Base-by-base conservation (phyloP, 495 filamentous ascomycete genomes). In the Friedmanniomyces endolithicus region DNA sequence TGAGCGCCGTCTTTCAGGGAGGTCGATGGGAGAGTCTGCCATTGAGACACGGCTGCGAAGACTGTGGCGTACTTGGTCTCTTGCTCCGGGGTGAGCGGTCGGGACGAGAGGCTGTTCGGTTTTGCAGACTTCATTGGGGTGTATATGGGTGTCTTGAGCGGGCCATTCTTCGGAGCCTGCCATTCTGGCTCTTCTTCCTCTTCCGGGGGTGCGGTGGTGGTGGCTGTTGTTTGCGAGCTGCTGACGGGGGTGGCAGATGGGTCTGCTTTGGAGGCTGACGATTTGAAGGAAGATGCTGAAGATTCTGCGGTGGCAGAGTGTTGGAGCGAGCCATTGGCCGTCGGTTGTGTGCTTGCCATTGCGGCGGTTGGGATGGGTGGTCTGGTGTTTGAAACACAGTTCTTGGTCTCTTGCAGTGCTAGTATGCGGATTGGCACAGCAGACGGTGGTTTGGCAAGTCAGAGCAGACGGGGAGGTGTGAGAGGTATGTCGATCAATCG, bases 61-160 rank as follows among this genome's bases (percentile, higher is more conserved):
- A 94, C 74, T 55, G 75, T 71, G 40, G 85, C 78, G 71, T 95
- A 96, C 68, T 95, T 95, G 35, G 76, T 62, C 65, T 86, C 73
- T 68, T 97, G 87, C n/a, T 94, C 86, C 27, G 76, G 56, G 1
- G 81, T 87, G 43, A 95, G 78, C 12, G 50, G 20, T 19, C 6
- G 17, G 20, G 50, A 19, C 6, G 49, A 14, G n/a, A 76, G 62
- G 1, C 68, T 63, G 8, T 52, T 6, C 2, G 84, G 81, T 23
- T 75, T 78, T 59, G 75, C 73, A 12, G 64, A 65, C 16, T 80
- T 67, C 4, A 80, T 68, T 1, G 88, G 87, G 16, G 72, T 63
- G 23, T 73, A 57, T 60, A 96, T 83, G 40, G 89, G 92, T 35
- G 80, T 82, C 67, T 81, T 84, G 50, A 84, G 72, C 29, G 80